phyloP scores from a whole-genome alignment of 352 stramenopile genomes.

The Phytophthora macrochlamydospora region DNA sequence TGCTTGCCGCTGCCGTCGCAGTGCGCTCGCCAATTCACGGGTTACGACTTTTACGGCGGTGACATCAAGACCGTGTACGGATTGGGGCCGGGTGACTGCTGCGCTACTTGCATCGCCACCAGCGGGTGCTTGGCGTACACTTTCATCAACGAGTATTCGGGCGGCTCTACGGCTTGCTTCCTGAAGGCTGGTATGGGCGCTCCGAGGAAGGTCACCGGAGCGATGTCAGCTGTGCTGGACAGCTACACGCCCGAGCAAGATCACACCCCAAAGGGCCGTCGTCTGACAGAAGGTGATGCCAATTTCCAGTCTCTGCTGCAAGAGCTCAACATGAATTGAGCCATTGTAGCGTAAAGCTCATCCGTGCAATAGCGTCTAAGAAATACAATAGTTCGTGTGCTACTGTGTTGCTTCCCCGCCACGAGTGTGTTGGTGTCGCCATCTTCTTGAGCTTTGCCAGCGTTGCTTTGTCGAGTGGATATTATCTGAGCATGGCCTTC shows the following conservation, averaged over 20 bases:
- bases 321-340: not conserved
- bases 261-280: slow-evolving; percentile 10
- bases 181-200: slow-evolving; percentile 42
- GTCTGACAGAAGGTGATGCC: not conserved
- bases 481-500: not conserved
- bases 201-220: slow-evolving; percentile 27
- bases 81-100: slow-evolving; percentile 42
- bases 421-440: not conserved
- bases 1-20: slow-evolving; percentile 35
- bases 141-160: slow-evolving; percentile 41
- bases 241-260: slow-evolving; percentile 26
- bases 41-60: slow-evolving; percentile 57
- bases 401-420: not conserved
- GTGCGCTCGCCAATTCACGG: slow-evolving; percentile 43
- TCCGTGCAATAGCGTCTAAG: not conserved
- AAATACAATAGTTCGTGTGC: not conserved
- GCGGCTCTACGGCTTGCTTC: slow-evolving; percentile 37
- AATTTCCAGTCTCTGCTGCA: not conserved
- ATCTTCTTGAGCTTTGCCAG: not conserved
- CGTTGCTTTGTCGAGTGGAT: not conserved
- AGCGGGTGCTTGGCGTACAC: slow-evolving; percentile 56
- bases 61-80: slow-evolving; percentile 46
- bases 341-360: not conserved
- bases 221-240: slow-evolving; percentile 45
- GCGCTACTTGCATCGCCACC: slow-evolving; percentile 43